Evolutionary conservation across 148 eudicot species (phyloP).

Genomic region (Vaccinium myrtillus): DNA sequence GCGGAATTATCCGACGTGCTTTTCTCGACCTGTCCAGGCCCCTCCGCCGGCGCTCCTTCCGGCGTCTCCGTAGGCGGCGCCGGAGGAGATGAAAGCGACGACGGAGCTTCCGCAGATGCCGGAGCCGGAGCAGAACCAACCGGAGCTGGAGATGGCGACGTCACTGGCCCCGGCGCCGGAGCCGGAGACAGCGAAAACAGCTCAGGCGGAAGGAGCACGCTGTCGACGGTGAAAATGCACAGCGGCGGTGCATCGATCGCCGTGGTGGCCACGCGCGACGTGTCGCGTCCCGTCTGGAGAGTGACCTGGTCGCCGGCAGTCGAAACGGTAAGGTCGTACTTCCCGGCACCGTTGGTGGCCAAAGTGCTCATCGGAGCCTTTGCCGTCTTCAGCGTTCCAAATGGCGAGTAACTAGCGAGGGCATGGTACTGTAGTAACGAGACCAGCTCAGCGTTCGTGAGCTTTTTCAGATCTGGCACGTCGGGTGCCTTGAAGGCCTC

Average conservation of each 20-base stretch:
- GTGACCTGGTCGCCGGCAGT: constrained; percentile 40
- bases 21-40: constrained; percentile 14
- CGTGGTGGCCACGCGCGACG: constrained; percentile 33
- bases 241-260: constrained; percentile 44
- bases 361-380: constrained; percentile 44
- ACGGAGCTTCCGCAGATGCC: constrained; percentile 17
- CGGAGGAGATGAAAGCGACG: constrained; percentile 16
- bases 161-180: constrained; percentile 31
- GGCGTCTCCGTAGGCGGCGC: constrained; percentile 30
- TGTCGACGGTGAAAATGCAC: constrained; percentile 59
- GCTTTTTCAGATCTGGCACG: constrained; percentile 52
- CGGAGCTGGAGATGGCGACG: constrained; percentile 36
- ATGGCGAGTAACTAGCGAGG: constrained; percentile 51
- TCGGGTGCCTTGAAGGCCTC: constrained; percentile 63
- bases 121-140: constrained; percentile 29
- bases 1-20: constrained; percentile 32
- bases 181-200: constrained; percentile 49
- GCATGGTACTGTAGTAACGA: constrained; percentile 72
- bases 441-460: constrained; percentile 54
- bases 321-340: constrained; percentile 31
- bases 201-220: constrained; percentile 51
- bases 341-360: constrained; percentile 56
- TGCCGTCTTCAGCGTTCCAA: constrained; percentile 52
- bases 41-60: constrained; percentile 28
- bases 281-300: constrained; percentile 43